Evolutionary conservation across 352 stramenopile genomes (phyloP).

Genomic region (Phytophthora brassicae): DNA sequence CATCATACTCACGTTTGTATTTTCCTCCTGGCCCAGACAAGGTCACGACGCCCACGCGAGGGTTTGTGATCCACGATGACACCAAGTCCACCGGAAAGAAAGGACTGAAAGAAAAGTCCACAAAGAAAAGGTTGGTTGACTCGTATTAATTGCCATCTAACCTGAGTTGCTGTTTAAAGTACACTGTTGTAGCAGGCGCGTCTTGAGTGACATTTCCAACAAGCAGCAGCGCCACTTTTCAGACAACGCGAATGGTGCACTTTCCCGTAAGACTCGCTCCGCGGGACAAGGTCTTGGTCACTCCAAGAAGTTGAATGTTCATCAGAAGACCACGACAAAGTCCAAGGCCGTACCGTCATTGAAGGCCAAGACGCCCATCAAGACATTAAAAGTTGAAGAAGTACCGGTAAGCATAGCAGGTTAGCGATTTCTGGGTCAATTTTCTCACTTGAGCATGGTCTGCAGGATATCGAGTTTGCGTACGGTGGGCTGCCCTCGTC

Average conservation of each 20-base stretch:
- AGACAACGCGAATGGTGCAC: conserved; percentile 2
- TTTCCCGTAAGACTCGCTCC: conserved; percentile 31
- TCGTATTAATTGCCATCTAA: neutral
- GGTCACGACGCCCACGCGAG: conserved; percentile 34
- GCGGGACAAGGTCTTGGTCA: conserved; percentile 19
- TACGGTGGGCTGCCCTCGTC: conserved; percentile 63
- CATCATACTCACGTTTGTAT: neutral
- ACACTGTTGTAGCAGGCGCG: conserved; percentile 43
- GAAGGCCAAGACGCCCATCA: conserved; percentile 13
- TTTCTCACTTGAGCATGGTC: neutral
- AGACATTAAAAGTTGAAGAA: conserved; percentile 25
- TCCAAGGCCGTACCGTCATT: conserved; percentile 11
- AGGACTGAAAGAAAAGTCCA: conserved; percentile 33
- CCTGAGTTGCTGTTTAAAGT: neutral
- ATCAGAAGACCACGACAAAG: conserved; percentile 24
- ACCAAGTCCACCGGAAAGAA: conserved; percentile 39
- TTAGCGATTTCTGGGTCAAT: neutral
- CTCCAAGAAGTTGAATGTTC: conserved; percentile 28
- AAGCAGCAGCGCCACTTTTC: conserved; percentile 40
- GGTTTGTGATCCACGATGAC: conserved; percentile 47
- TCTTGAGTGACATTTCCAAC: conserved; percentile 79
- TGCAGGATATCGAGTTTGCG: conserved; percentile 70
- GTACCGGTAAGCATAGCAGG: conserved; percentile 36
- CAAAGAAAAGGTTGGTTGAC: conserved; percentile 47
- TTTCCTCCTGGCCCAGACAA: conserved; percentile 22